Evolutionary conservation across 768 basidiomycete species (phyloP).

Genomic region (Boletus insuetus): DNA sequence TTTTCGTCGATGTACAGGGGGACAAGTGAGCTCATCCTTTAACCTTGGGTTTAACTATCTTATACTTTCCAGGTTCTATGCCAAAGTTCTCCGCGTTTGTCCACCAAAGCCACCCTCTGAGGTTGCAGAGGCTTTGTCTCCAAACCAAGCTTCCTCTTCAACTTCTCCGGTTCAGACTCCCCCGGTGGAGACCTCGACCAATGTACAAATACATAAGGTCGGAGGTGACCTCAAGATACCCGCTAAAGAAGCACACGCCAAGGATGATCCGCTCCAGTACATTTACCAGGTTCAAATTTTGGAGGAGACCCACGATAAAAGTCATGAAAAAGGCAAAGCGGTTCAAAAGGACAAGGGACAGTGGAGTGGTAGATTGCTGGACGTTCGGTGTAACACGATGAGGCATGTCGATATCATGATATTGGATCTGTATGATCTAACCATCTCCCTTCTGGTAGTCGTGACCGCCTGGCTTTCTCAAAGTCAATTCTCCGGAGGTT

Average conservation of each 20-base stretch:
- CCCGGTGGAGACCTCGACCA: constrained; percentile 47
- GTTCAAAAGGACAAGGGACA: constrained; percentile 58
- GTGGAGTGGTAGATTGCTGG: constrained; percentile 75
- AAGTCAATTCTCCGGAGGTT: constrained; percentile 96
- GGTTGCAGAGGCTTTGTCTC: constrained; percentile 32
- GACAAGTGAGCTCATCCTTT: constrained; percentile 62
- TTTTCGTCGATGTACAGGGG: constrained; percentile 83
- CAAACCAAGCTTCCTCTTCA: constrained; percentile 37
- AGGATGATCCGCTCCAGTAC: constrained; percentile 81
- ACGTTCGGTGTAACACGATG: constrained; percentile 77
- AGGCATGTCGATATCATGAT: constrained; percentile 50
- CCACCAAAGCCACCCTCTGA: constrained; percentile 57
- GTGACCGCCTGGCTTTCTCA: constrained; percentile 93
- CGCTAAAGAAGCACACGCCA: constrained; percentile 61
- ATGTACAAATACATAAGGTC: constrained; percentile 60
- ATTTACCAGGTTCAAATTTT: constrained; percentile 86
- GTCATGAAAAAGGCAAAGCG: constrained; percentile 56
- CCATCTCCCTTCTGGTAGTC: constrained; percentile 45
- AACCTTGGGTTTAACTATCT: constrained; percentile 13
- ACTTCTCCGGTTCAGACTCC: constrained; percentile 43
- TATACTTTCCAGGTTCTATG: constrained; percentile 62
- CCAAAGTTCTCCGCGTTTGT: constrained; percentile 74
- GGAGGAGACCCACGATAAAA: constrained; percentile 70
- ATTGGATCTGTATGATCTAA: background rate
- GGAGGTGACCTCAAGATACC: constrained; percentile 78